These are phyloP conservation scores for Sindora glabra DNA, from an alignment of 306 rosid genomes.

Conservation along the genomic window DNA sequence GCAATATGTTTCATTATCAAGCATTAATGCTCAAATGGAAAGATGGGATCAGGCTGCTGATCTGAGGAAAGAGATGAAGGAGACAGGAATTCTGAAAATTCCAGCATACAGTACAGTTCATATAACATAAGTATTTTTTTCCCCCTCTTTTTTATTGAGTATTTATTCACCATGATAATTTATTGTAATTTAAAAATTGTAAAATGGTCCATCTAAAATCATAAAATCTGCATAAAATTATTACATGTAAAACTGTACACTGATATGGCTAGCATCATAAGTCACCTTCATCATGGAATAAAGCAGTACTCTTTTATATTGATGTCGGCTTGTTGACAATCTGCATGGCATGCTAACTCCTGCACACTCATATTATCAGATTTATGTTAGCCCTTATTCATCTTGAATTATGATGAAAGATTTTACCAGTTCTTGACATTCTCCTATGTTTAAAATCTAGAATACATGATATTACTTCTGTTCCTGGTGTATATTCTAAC, in stretches of 20 bases:
- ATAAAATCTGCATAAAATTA: no score
- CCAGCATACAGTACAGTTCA: conserved; percentile 61
- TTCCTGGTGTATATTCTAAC: not conserved
- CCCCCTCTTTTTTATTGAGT: not conserved
- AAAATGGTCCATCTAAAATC: no score
- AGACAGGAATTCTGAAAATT: conserved; percentile 52
- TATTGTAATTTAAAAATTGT: no score
- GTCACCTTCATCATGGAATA: not conserved
- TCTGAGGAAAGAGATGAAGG: conserved; percentile 45
- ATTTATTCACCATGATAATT: no score
- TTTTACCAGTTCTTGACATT: not conserved
- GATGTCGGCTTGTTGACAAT: not conserved
- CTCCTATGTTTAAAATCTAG: conserved; percentile 2
- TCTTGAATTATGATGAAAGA: not conserved
- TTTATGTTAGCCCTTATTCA: not conserved
- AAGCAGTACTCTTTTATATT: not conserved
- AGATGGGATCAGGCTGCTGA: conserved; percentile 72
- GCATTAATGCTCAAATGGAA: conserved; percentile 50
- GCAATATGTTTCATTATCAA: conserved; percentile 51
- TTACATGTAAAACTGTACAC: no score
- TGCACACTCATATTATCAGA: not conserved
- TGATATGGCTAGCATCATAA: not conserved
- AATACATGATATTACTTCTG: not conserved
- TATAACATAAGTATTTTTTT: conserved; percentile 1
- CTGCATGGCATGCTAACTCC: conserved; percentile 9